phyloP scores from a whole-genome alignment of 345 rosid species.

The Hypericum androsaemum region DNA sequence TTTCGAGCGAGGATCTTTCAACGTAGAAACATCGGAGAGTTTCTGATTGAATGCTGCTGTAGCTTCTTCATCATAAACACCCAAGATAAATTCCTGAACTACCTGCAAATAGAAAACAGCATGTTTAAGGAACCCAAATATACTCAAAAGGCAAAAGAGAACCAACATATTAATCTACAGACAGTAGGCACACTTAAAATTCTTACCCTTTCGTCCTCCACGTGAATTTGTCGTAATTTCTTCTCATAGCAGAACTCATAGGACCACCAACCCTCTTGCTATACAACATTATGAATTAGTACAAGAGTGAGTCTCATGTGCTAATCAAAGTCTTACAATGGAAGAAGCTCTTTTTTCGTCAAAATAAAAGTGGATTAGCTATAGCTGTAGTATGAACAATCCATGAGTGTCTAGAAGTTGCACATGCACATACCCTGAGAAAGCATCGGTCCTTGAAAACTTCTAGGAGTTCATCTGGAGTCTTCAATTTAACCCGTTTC shows the following conservation, averaged over 20 bases:
- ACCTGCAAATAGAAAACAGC: conserved; percentile 30
- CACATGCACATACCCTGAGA: conserved; percentile 41
- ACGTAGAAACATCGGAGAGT: conserved; percentile 53
- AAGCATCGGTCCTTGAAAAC: conserved; percentile 50
- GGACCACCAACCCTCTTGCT: conserved; percentile 99
- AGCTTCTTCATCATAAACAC: conserved; percentile 65
- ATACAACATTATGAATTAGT: conserved; percentile 1
- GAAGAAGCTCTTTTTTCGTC: too few relatives aligned
- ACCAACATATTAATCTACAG: background rate
- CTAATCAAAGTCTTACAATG: too few relatives aligned
- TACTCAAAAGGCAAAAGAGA: conserved; percentile 1
- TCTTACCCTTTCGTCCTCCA: conserved; percentile 61
- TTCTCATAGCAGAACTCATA: conserved; percentile 78
- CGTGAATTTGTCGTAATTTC: conserved; percentile 51
- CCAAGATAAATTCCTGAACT: conserved; percentile 78
- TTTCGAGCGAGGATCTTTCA: conserved; percentile 71
- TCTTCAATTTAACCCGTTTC: conserved; percentile 59
- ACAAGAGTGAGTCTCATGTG: background rate
- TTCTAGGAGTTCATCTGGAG: conserved; percentile 86
- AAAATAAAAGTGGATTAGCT: background rate
- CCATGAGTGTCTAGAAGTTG: too few relatives aligned
- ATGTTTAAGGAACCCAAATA: background rate
- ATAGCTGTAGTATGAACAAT: too few relatives aligned
- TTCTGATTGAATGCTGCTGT: conserved; percentile 70
- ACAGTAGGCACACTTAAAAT: background rate